Percentiles rank a stretch among this genome's conserved stretches.
phyloP scores from a whole-genome alignment of 305 asterid species.

The Solanum hybrid region DNA sequence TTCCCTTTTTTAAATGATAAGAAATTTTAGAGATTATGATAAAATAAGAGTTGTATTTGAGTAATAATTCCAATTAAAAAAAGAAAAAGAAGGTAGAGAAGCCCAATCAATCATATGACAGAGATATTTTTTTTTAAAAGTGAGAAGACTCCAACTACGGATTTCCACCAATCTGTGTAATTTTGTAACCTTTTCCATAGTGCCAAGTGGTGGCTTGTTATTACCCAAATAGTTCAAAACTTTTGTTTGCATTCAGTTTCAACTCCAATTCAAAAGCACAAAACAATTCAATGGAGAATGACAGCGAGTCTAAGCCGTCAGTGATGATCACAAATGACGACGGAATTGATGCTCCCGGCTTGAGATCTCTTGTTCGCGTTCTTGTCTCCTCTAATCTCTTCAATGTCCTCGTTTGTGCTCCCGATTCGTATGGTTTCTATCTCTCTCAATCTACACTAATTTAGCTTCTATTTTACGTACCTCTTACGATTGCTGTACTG shows the following conservation, averaged over 20 bases:
- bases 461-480: not conserved
- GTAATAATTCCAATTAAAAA: too few species aligned
- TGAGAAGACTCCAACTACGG: not conserved
- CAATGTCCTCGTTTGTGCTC: slow-evolving; percentile 73
- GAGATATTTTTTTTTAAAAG: too few species aligned
- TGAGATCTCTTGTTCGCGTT: slow-evolving; percentile 55
- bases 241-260: not conserved
- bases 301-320: slow-evolving; percentile 33
- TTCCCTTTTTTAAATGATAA: too few species aligned
- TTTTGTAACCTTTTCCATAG: too few species aligned
- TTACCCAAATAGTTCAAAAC: not conserved
- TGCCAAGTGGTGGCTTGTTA: not conserved
- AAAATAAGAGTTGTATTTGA: too few species aligned
- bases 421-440: slow-evolving; percentile 51
- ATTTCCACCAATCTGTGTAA: not conserved
- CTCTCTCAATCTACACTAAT: not conserved
- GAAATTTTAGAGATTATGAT: too few species aligned
- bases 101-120: too few species aligned
- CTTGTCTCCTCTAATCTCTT: slow-evolving; percentile 67
- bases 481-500: not conserved
- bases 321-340: slow-evolving; percentile 87
- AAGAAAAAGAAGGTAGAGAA: too few species aligned
- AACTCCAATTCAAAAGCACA: not conserved
- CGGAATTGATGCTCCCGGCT: slow-evolving; percentile 77
- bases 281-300: not conserved